Conservation (phyloP, 1,284 basidiomycete species). For the Heterobasidion occidentale region DNA sequence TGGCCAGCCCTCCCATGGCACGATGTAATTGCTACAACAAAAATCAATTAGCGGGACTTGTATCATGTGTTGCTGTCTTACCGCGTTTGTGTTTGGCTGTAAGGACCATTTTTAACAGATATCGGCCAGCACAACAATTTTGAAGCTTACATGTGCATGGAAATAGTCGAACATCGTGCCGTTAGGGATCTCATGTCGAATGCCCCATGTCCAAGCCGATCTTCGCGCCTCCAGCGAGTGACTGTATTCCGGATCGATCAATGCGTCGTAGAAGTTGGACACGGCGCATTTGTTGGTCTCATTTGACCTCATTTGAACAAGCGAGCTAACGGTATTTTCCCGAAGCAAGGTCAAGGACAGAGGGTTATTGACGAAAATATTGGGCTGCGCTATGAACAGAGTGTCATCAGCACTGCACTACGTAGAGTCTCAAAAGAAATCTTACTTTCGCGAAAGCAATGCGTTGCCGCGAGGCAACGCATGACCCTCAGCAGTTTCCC, state of each 20-base stretch:
- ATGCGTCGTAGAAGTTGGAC: constrained; percentile 13
- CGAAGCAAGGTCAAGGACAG: constrained; percentile 14
- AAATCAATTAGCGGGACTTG: neutral
- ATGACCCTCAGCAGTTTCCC: constrained; percentile 27
- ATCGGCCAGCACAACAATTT: neutral
- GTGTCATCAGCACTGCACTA: neutral
- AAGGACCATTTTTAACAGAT: neutral
- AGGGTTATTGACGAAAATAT: constrained; percentile 19
- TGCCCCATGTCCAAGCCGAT: constrained; percentile 12
- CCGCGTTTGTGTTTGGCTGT: neutral
- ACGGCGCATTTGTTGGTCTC: constrained; percentile 11
- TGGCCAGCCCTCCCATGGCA: neutral
- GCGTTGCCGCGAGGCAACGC: constrained; percentile 26
- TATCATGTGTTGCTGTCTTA: neutral
- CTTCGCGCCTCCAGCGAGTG: constrained; percentile 12
- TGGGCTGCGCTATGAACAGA: constrained; percentile 8
- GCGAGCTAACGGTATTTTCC: neutral
- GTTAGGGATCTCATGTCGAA: neutral
- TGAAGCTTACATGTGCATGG: constrained; percentile 3
- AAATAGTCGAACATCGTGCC: constrained; percentile 13
- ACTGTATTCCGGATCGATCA: constrained; percentile 17
- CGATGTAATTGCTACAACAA: neutral
- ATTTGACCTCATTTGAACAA: constrained; percentile 7
- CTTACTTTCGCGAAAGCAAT: constrained; percentile 31
- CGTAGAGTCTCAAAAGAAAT: neutral